These are phyloP conservation scores for Detonula confervacea DNA, from an alignment of 352 stramenopile genomes.

Conservation along the genomic window DNA sequence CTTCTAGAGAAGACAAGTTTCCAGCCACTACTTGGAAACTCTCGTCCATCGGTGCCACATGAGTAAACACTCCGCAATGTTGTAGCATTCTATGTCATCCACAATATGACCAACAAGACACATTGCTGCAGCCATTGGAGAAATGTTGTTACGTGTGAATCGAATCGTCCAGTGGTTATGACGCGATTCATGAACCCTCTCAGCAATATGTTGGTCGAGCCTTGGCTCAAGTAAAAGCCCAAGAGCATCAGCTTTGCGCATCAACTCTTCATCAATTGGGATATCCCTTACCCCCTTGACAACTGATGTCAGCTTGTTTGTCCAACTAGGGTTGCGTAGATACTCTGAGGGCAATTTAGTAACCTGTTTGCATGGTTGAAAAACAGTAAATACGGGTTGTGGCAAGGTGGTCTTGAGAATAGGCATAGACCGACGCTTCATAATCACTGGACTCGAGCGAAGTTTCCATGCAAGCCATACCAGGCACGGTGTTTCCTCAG, in stretches of 20 bases:
- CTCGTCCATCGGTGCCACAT: neutral
- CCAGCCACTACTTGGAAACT: neutral
- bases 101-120: conserved; percentile 27
- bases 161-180: conserved; percentile 9
- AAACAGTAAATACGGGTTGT: neutral
- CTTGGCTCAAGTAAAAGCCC: neutral
- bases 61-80: conserved; percentile 7
- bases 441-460: neutral
- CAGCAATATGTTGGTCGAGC: conserved; percentile 2
- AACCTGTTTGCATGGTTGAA: neutral
- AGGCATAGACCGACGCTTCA: neutral
- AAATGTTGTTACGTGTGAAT: conserved; percentile 18
- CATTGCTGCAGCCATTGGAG: conserved; percentile 17
- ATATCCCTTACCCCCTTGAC: conserved; percentile 3
- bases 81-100: neutral
- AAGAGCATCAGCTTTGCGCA: neutral
- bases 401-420: neutral
- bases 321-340: neutral
- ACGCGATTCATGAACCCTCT: neutral
- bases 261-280: neutral
- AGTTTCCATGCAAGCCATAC: conserved; percentile 24
- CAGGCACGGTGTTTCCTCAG: conserved; percentile 14
- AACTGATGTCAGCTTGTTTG: neutral
- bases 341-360: neutral
- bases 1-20: neutral